These are phyloP conservation scores for Rhizopogon sp. DNA, from an alignment of 768 basidiomycete species.

Conservation along the genomic window DNA sequence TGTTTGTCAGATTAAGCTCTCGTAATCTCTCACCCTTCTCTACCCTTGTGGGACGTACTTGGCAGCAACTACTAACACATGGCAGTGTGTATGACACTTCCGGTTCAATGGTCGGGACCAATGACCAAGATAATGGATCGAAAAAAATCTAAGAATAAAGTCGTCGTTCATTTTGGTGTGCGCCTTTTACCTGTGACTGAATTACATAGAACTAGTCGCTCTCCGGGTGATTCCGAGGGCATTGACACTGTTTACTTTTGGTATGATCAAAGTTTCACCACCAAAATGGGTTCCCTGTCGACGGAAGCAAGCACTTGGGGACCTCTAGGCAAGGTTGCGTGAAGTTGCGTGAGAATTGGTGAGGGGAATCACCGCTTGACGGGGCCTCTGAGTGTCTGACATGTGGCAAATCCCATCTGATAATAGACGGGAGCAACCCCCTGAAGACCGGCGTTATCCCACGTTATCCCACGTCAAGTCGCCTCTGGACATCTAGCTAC, in stretches of 20 bases:
- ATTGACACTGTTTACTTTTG: no score
- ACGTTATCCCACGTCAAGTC: background rate
- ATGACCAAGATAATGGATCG: background rate
- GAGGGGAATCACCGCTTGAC: background rate
- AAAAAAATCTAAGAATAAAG: background rate
- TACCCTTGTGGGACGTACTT: background rate
- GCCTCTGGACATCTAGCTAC: background rate
- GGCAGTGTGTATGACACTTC: slow-evolving; percentile 1
- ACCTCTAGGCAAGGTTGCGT: no score
- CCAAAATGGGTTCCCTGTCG: no score
- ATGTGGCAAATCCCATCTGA: background rate
- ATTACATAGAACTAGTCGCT: no score
- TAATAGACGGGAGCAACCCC: background rate
- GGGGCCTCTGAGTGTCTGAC: background rate
- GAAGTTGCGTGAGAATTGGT: background rate
- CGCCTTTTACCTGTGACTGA: no score
- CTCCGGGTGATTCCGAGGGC: no score
- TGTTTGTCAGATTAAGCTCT: slow-evolving; percentile 2
- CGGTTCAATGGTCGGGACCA: background rate
- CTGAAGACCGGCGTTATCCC: background rate
- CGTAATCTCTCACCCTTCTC: background rate
- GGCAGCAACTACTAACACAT: background rate
- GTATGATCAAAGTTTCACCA: no score
- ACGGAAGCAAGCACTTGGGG: no score
- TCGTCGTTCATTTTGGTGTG: no score